These are phyloP conservation scores for Trichosporon sp. DNA, from an alignment of 1,284 basidiomycete species.

Conservation along the genomic window DNA sequence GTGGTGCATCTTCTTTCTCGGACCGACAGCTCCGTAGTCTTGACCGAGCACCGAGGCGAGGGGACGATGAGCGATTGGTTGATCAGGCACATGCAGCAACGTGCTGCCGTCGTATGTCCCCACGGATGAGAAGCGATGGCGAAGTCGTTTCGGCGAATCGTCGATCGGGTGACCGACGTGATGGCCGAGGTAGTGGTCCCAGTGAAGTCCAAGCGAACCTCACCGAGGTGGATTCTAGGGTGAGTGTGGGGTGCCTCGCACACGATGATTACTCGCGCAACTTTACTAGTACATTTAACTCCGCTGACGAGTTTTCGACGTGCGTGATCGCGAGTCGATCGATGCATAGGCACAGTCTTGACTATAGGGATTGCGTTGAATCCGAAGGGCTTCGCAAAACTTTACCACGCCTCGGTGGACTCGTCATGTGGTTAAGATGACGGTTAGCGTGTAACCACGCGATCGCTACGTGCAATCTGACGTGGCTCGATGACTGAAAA, in stretches of 20 bases:
- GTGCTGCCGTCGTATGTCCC: background rate
- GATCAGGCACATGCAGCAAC: conserved; percentile 1
- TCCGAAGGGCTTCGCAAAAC: too few relatives aligned
- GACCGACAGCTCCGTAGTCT: background rate
- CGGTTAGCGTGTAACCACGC: too few relatives aligned
- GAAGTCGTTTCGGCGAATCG: background rate
- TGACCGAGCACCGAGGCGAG: background rate
- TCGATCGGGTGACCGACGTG: background rate
- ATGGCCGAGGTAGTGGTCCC: background rate
- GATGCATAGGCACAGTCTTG: too few relatives aligned
- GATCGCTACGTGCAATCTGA: too few relatives aligned
- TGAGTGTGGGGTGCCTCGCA: background rate
- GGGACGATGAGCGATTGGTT: background rate
- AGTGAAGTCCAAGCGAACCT: background rate
- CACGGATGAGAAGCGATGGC: background rate
- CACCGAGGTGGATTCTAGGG: background rate
- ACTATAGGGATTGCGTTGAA: too few relatives aligned
- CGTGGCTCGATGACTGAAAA: too few relatives aligned
- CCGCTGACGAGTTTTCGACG: too few relatives aligned
- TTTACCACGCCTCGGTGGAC: too few relatives aligned
- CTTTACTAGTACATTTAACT: too few relatives aligned
- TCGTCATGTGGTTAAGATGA: too few relatives aligned
- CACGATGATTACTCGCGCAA: too few relatives aligned
- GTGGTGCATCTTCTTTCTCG: background rate
- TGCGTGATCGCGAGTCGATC: background rate